Evolutionary conservation across 1,139 yeast genomes (phyloP).

Genomic region (Nakaseomyces sp.): DNA sequence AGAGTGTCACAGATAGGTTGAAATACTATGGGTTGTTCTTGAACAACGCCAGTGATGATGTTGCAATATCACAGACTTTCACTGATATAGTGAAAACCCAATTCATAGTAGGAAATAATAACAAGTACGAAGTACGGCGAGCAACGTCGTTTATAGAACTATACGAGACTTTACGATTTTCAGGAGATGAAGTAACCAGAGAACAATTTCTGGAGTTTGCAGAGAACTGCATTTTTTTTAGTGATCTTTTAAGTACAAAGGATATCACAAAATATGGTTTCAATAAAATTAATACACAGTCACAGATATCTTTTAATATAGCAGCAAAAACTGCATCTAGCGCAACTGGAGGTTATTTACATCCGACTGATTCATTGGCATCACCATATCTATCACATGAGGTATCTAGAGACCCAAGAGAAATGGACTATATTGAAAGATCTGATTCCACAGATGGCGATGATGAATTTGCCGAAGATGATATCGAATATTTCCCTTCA

Average conservation of each 20-base stretch:
- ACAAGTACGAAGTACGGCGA: slow-evolving; percentile 19
- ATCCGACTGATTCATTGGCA: neutral
- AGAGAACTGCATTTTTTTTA: slow-evolving; percentile 34
- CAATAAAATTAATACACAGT: slow-evolving; percentile 9
- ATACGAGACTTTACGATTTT: slow-evolving; percentile 67
- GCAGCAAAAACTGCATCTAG: slow-evolving; percentile 11
- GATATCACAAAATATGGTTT: slow-evolving; percentile 9
- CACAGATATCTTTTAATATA: slow-evolving; percentile 11
- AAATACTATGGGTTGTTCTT: slow-evolving; percentile 28
- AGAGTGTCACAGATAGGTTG: slow-evolving; percentile 25
- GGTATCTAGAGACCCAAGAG: neutral
- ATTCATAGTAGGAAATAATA: slow-evolving; percentile 15
- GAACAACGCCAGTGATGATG: slow-evolving; percentile 14
- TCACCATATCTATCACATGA: neutral
- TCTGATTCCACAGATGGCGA: slow-evolving; percentile 1
- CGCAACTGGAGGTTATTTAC: neutral
- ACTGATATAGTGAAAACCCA: slow-evolving; percentile 19
- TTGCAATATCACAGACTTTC: slow-evolving; percentile 21
- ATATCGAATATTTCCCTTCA: slow-evolving; percentile 10
- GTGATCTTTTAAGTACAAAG: slow-evolving; percentile 16
- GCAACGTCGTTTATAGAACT: slow-evolving; percentile 38
- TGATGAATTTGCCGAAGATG: slow-evolving; percentile 9
- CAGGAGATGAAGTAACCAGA: slow-evolving; percentile 54
- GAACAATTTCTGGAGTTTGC: slow-evolving; percentile 55
- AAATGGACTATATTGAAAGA: neutral